These are phyloP conservation scores for Gomphus sp. DNA, from an alignment of 1,284 basidiomycete genomes.

Conservation along the genomic window DNA sequence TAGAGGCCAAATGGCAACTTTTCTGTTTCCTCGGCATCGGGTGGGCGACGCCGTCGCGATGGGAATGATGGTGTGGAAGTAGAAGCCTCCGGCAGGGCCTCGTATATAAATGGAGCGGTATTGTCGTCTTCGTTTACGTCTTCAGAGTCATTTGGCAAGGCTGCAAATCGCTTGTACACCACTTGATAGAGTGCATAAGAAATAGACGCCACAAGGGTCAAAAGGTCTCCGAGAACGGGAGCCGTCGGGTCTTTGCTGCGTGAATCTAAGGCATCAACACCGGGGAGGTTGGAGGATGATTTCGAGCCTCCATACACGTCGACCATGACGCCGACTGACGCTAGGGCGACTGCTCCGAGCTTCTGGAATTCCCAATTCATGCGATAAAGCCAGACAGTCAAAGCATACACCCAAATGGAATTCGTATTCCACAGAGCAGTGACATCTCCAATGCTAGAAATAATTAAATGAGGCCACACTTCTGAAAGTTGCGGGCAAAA, in stretches of 20 bases:
- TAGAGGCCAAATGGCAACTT: conserved; percentile 71
- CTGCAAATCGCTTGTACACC: conserved; percentile 70
- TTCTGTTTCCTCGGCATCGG: conserved; percentile 21
- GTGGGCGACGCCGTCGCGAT: neutral
- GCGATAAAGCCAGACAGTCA: conserved; percentile 54
- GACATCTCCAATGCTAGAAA: conserved; percentile 61
- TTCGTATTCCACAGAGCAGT: conserved; percentile 83
- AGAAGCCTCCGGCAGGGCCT: neutral
- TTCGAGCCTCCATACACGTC: conserved; percentile 67
- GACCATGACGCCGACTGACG: conserved; percentile 60
- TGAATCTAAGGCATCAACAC: neutral
- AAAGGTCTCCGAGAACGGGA: conserved; percentile 65
- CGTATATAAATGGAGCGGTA: neutral
- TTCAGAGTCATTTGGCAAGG: conserved; percentile 52
- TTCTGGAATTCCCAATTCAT: conserved; percentile 54
- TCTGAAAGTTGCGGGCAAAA: neutral
- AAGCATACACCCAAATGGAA: conserved; percentile 73
- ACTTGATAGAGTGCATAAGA: conserved; percentile 64
- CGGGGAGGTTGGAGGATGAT: conserved; percentile 1
- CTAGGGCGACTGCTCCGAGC: conserved; percentile 62
- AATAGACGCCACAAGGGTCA: conserved; percentile 64
- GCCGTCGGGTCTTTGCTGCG: neutral
- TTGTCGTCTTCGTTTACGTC: conserved; percentile 31
- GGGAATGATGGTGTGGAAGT: neutral
- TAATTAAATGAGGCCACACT: conserved; percentile 12